phyloP scores from a whole-genome alignment of 495 filamentous ascomycete species.

The Bacidia rubella region DNA sequence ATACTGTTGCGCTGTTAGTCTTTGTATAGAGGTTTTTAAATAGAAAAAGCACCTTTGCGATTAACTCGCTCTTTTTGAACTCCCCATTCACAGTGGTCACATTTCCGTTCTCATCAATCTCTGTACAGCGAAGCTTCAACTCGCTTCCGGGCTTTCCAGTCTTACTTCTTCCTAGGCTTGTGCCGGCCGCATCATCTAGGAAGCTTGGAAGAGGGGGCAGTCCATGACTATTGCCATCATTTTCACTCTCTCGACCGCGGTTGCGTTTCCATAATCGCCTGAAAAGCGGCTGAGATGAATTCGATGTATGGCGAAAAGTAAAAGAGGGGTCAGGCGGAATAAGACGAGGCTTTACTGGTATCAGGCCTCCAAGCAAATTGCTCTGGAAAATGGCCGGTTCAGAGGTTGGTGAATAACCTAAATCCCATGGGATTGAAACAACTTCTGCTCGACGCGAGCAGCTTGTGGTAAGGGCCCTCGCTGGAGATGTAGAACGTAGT shows the following conservation, averaged over 20 bases:
- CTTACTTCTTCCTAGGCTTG: conserved; percentile 44
- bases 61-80: conserved; percentile 92
- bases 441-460: background rate
- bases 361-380: background rate
- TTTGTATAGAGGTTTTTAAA: no score
- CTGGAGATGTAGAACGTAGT: background rate
- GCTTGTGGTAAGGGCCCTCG: background rate
- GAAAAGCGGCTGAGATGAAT: conserved; percentile 36
- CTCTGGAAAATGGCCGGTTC: background rate
- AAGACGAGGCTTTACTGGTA: background rate
- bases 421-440: background rate
- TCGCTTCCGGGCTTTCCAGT: conserved; percentile 64
- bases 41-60: conserved; percentile 70
- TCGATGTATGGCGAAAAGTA: conserved; percentile 27
- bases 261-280: conserved; percentile 40
- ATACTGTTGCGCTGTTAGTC: conserved; percentile 61
- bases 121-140: conserved; percentile 75
- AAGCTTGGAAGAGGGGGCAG: conserved; percentile 33
- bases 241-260: conserved; percentile 11
- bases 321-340: background rate
- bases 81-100: conserved; percentile 92
- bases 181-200: conserved; percentile 33
- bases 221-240: conserved; percentile 32
- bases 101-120: conserved; percentile 86
- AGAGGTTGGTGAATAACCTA: background rate